Evolutionary conservation across 768 basidiomycete species (phyloP).

Genomic region (Tylopilus vinaceipallidus): DNA sequence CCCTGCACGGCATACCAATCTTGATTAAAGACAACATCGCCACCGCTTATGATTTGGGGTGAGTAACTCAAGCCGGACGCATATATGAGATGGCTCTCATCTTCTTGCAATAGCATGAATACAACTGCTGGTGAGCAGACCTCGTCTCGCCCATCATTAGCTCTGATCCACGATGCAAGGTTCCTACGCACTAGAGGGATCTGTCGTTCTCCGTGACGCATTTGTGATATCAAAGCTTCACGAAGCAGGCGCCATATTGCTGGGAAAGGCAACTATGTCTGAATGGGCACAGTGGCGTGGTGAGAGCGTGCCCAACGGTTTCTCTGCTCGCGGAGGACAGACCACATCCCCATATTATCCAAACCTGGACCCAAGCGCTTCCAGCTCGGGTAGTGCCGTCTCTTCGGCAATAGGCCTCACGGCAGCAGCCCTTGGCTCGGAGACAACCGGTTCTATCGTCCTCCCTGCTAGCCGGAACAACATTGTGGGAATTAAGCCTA

Average conservation of each 20-base stretch:
- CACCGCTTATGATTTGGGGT: slow-evolving; percentile 30
- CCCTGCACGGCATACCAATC: slow-evolving; percentile 58
- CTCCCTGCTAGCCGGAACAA: slow-evolving; percentile 43
- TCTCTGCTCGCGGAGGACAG: slow-evolving; percentile 48
- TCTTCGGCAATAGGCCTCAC: slow-evolving; percentile 44
- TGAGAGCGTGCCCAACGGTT: slow-evolving; percentile 36
- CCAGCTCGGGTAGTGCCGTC: slow-evolving; percentile 45
- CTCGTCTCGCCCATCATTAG: neutral
- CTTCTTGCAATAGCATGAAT: slow-evolving; percentile 43
- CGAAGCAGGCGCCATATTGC: slow-evolving; percentile 35
- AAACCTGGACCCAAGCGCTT: slow-evolving; percentile 39
- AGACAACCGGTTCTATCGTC: slow-evolving; percentile 49
- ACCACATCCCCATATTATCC: slow-evolving; percentile 41
- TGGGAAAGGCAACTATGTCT: slow-evolving; percentile 42
- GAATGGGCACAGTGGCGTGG: slow-evolving; percentile 45
- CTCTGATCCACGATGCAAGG: slow-evolving; percentile 20
- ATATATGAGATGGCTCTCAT: neutral
- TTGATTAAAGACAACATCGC: slow-evolving; percentile 51
- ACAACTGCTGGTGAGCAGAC: slow-evolving; percentile 45
- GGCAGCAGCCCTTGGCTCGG: slow-evolving; percentile 43
- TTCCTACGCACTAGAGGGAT: slow-evolving; percentile 39
- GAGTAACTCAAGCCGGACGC: neutral
- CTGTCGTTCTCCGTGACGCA: slow-evolving; percentile 37
- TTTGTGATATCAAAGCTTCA: slow-evolving; percentile 31
- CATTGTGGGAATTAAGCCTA: slow-evolving; percentile 44